Evolutionary conservation across 305 asterid species (phyloP).

Genomic region (Ruellia speciosa): DNA sequence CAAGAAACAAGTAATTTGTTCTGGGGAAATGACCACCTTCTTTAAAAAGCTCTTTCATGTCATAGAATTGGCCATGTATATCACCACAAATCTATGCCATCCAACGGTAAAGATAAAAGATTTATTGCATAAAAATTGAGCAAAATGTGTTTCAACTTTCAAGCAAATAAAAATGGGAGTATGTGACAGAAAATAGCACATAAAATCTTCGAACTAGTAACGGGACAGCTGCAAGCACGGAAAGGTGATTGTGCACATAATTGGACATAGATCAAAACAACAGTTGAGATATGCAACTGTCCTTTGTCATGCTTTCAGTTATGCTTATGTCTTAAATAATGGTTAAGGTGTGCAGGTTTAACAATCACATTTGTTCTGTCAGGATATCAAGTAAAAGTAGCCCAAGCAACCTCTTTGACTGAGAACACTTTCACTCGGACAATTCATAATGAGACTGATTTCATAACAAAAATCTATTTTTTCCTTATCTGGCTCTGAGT

Average conservation of each 20-base stretch:
- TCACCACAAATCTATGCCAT: slow-evolving; percentile 81
- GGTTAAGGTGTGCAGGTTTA: too few species aligned
- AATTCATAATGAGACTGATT: neutral
- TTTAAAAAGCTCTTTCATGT: slow-evolving; percentile 95
- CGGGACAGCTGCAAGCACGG: too few species aligned
- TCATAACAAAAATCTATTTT: neutral
- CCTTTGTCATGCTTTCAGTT: too few species aligned
- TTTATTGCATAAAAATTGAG: neutral
- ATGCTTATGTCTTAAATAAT: too few species aligned
- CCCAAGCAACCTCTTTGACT: too few species aligned
- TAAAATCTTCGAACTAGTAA: neutral
- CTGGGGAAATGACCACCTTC: slow-evolving; percentile 95
- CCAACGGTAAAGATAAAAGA: neutral
- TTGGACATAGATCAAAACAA: too few species aligned
- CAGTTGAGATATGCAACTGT: too few species aligned
- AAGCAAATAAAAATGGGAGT: neutral
- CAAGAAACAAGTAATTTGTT: slow-evolving; percentile 92
- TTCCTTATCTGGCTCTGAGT: neutral
- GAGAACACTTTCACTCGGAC: neutral
- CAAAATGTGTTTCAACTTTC: neutral
- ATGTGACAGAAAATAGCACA: slow-evolving; percentile 1
- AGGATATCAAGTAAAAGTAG: too few species aligned
- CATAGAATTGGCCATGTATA: slow-evolving; percentile 97
- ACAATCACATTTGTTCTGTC: too few species aligned
- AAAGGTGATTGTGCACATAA: too few species aligned